Percentiles rank a stretch among this genome's conserved stretches.
Conservation (phyloP, 306 rosid species). For the Trichosanthes truncata region DNA sequence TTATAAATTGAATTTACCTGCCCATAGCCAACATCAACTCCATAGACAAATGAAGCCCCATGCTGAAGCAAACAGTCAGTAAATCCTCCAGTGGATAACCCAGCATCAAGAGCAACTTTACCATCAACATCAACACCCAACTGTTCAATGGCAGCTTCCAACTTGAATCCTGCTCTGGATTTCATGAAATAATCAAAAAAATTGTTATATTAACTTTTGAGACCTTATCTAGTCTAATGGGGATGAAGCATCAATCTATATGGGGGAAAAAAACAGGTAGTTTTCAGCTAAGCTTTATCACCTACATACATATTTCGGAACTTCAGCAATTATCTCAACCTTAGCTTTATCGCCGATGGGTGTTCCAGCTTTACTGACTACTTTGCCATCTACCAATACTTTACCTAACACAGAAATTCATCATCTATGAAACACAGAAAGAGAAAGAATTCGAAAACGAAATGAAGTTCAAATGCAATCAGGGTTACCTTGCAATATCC, state of each 20-base stretch:
- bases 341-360: slow-evolving; percentile 69
- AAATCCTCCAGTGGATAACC: slow-evolving; percentile 92
- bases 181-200: not conserved
- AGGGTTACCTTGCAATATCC: slow-evolving; percentile 81
- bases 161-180: slow-evolving; percentile 82
- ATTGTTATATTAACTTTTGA: not conserved
- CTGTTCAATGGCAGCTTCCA: slow-evolving; percentile 91
- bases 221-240: not conserved
- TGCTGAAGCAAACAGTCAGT: slow-evolving; percentile 90
- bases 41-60: slow-evolving; percentile 85
- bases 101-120: slow-evolving; percentile 90
- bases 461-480: not conserved
- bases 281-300: slow-evolving; percentile 34
- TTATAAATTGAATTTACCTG: slow-evolving; percentile 50
- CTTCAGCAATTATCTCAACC: slow-evolving; percentile 72
- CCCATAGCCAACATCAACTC: slow-evolving; percentile 93
- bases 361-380: slow-evolving; percentile 68
- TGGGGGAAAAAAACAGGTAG: not conserved
- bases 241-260: not conserved
- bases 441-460: not conserved
- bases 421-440: not conserved
- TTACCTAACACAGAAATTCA: slow-evolving; percentile 44
- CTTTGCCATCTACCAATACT: slow-evolving; percentile 81
- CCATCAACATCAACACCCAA: slow-evolving; percentile 60
- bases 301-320: slow-evolving; percentile 99